Evolutionary conservation across 2,329 filamentous ascomycete species (phyloP), one percentile per base, ranked within the genome.

Genomic region (Curvularia spicifera): DNA sequence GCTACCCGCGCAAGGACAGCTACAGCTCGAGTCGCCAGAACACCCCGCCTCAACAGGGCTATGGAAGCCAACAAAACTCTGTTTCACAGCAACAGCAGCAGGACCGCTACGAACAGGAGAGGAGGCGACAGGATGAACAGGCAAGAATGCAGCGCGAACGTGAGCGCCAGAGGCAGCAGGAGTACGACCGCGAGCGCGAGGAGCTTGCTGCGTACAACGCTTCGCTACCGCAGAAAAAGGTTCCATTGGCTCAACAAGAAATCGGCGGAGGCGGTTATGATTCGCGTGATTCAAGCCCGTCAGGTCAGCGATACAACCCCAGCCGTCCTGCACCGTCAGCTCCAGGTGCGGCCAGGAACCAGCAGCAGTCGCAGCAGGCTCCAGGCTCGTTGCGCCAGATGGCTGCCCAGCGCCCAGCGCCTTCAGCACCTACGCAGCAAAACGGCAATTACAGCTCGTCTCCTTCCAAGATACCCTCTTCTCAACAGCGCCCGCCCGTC

Each of bases 131-230:
- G 55, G 76, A 81, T 51, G 78, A 80, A 24, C 79, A 82, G 26
- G 71, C 45, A 26, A 57, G 55, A 24, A 26, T 53, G 46, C 55
- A 78, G 49, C 70, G 72, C 42, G 79, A 80, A 39, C 71, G 76
- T 4, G 76, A 80, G 54, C 69, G 77, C 26, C 61, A 65, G 39
- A 62, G 71, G 45, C 78, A 81, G 54, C 75, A 80, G 55, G 77
- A 80, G 13, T 78, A 81, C 26, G 71, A 77, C 42, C 69, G 71
- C 37, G 79, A 80, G 55, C 77, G 91, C 53, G 86, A 89, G 64
- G 92, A 97, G 51, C 83, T 91, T 67, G 93, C 95, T 73, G 91
- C 88, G 18, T 97, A 97, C 78, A 97, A 98, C 76, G 90, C 91
- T 35, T 92, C 91, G 24, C 80, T 97, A 59, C 94, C 93, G 31